Evolutionary conservation across 345 rosid genomes (phyloP).

Genomic region (Hirschfeldia incana): DNA sequence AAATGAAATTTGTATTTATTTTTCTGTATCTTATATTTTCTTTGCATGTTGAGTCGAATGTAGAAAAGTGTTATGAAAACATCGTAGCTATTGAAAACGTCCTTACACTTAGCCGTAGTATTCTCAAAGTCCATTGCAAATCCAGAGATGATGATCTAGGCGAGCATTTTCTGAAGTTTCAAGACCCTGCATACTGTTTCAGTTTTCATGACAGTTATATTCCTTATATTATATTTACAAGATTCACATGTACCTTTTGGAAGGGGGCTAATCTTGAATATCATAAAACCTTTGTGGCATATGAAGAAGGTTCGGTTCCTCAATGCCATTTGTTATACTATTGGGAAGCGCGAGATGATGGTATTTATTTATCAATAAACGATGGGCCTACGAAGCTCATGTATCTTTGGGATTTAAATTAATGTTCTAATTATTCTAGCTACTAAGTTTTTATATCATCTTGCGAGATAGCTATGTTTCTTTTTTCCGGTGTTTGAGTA

Average conservation of each 20-base stretch:
- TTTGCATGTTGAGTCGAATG: neutral
- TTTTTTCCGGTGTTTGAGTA: neutral
- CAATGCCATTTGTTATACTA: neutral
- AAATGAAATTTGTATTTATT: neutral
- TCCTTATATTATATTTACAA: neutral
- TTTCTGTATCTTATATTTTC: neutral
- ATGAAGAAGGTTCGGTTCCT: neutral
- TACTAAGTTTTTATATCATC: neutral
- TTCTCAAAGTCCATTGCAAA: constrained; percentile 5
- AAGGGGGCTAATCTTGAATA: constrained; percentile 9
- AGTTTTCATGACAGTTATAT: neutral
- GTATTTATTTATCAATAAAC: neutral
- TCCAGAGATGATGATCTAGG: constrained; percentile 4
- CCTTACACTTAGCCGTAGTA: neutral
- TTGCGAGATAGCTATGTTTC: neutral
- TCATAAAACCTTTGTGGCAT: neutral
- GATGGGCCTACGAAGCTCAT: neutral
- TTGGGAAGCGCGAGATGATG: constrained; percentile 2
- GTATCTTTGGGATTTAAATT: neutral
- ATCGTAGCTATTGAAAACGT: neutral
- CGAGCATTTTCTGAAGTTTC: neutral
- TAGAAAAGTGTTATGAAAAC: neutral
- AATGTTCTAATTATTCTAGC: neutral
- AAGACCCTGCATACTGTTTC: neutral
- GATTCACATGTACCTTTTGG: neutral